These are phyloP conservation scores for Triticum urartu DNA, from an alignment of 176 grass and related monocot species.

Conservation along the genomic window DNA sequence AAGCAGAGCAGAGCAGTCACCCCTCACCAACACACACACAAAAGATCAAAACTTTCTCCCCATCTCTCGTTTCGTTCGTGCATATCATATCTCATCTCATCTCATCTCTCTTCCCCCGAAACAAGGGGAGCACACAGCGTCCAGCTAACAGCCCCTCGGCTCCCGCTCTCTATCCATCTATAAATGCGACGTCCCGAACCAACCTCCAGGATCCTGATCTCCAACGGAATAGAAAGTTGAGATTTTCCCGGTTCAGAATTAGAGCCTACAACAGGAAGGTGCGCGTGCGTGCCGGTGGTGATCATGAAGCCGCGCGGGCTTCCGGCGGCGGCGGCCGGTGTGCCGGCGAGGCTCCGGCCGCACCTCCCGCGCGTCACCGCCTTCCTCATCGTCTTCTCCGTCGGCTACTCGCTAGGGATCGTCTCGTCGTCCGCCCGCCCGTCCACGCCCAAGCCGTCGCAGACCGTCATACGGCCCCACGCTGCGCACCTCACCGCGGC, in stretches of 20 bases:
- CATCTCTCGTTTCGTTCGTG: background rate
- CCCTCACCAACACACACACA: background rate
- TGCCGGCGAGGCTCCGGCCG: slow-evolving; percentile 28
- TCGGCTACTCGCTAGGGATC: slow-evolving; percentile 73
- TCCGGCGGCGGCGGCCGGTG: background rate
- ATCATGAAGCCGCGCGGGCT: slow-evolving; percentile 51
- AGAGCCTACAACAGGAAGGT: no score
- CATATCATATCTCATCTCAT: background rate
- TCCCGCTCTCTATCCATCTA: slow-evolving; percentile 2
- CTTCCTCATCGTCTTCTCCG: slow-evolving; percentile 64
- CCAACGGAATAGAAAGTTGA: slow-evolving; percentile 1
- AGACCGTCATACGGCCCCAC: slow-evolving; percentile 23
- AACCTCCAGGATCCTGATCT: slow-evolving; percentile 5
- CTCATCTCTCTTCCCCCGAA: background rate
- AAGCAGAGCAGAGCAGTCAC: background rate
- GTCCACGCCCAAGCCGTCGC: slow-evolving; percentile 18
- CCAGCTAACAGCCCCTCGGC: background rate
- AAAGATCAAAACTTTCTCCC: background rate
- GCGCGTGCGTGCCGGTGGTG: background rate
- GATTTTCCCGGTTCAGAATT: background rate
- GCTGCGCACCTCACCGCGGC: slow-evolving; percentile 29
- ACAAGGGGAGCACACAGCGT: no score
- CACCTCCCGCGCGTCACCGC: slow-evolving; percentile 38
- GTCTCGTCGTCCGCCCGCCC: slow-evolving; percentile 46
- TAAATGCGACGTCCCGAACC: background rate